A percentile compares a stretch with the other conserved stretches of the same genome.
Evolutionary conservation across 257 asterid species (phyloP).

Genomic region (Jacaranda copaia): DNA sequence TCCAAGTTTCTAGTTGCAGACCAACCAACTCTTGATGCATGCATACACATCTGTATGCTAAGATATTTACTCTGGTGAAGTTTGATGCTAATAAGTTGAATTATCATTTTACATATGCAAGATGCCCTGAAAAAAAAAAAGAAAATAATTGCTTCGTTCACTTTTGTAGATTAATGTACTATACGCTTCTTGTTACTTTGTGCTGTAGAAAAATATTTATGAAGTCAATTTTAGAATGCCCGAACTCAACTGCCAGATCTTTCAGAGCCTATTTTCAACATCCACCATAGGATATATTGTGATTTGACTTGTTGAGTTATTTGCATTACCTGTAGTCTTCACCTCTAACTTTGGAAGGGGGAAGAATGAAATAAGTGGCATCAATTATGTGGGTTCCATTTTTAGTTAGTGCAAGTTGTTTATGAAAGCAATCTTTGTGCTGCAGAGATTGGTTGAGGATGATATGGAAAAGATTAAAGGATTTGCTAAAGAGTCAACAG

Average conservation of each 20-base stretch:
- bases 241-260: no score
- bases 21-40: background rate
- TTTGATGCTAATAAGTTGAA: background rate
- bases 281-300: no score
- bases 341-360: no score
- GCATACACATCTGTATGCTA: background rate
- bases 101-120: background rate
- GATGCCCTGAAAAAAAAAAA: background rate
- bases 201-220: background rate
- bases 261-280: background rate
- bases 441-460: constrained; percentile 69
- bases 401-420: constrained; percentile 12
- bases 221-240: background rate
- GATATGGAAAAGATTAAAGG: constrained; percentile 77
- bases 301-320: no score
- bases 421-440: constrained; percentile 14
- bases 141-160: background rate
- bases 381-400: background rate
- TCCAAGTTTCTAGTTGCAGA: constrained; percentile 1
- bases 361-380: no score
- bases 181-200: background rate
- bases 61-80: background rate
- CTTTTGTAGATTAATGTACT: background rate
- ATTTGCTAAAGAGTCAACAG: constrained; percentile 68
- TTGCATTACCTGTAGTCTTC: no score